Conservation (phyloP, 2,329 filamentous ascomycete genomes). For the Cladosporium sp. region DNA sequence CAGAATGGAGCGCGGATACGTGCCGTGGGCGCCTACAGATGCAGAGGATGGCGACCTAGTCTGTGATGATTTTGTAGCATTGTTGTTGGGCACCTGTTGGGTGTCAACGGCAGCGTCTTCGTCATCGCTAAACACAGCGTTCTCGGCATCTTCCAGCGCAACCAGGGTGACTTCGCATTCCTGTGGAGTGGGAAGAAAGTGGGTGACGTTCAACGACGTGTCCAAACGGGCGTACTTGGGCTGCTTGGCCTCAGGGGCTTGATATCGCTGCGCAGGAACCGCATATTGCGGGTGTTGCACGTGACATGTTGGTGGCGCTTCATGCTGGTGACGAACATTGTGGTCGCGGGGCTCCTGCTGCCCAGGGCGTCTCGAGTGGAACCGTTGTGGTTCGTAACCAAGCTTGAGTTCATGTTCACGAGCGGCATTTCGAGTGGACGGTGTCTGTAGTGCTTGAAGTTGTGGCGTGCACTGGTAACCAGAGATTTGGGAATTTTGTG, state of each 20-base stretch:
- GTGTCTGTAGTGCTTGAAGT: neutral
- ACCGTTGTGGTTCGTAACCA: neutral
- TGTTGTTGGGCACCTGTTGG: neutral
- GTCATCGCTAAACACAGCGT: neutral
- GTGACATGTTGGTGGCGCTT: neutral
- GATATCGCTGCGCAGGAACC: neutral
- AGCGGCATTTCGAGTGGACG: neutral
- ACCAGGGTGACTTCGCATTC: neutral
- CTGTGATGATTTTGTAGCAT: neutral
- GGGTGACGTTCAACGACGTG: neutral
- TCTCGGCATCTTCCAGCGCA: neutral
- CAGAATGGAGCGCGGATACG: neutral
- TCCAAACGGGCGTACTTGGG: neutral
- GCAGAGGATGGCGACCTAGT: neutral
- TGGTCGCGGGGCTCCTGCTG: neutral
- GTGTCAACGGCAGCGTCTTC: neutral
- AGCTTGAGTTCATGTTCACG: too few relatives aligned
- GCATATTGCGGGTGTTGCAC: neutral
- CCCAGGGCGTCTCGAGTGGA: neutral
- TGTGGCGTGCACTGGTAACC: neutral
- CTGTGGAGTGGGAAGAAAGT: neutral
- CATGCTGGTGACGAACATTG: neutral
- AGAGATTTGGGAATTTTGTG: neutral
- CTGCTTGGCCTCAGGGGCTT: neutral
- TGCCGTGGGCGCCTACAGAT: neutral